Evolutionary conservation across 805 yeast genomes (phyloP).

Genomic region (Wickerhamiella siamensis): DNA sequence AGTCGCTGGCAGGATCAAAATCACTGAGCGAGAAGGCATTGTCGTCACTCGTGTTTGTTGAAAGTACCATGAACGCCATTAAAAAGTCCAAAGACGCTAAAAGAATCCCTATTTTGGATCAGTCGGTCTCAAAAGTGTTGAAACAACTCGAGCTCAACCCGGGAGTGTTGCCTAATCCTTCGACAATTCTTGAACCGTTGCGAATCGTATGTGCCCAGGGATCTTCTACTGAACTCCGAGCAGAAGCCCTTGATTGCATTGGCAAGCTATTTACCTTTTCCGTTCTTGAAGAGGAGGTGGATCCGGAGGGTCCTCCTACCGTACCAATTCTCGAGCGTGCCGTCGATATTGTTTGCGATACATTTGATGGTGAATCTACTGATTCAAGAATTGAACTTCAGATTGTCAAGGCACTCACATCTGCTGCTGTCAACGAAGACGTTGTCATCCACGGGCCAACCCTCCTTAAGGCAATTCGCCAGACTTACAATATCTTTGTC

Average conservation of each 20-base stretch:
- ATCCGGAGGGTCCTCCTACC: conserved; percentile 36
- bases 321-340: conserved; percentile 58
- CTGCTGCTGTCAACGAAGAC: conserved; percentile 67
- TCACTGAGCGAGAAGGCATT: not conserved
- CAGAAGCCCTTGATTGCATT: conserved; percentile 67
- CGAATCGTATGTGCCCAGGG: conserved; percentile 56
- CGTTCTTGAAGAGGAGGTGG: conserved; percentile 34
- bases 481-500: conserved; percentile 82
- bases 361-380: conserved; percentile 86
- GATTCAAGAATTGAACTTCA: conserved; percentile 83
- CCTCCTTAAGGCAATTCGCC: conserved; percentile 78
- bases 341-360: conserved; percentile 66
- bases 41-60: conserved; percentile 33
- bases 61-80: conserved; percentile 44
- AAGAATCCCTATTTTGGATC: conserved; percentile 29
- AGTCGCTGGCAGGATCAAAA: not conserved
- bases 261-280: conserved; percentile 83
- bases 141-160: conserved; percentile 19
- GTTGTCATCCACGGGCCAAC: conserved; percentile 84
- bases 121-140: conserved; percentile 25
- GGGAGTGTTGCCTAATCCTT: conserved; percentile 30
- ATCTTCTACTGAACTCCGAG: conserved; percentile 46
- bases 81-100: conserved; percentile 46
- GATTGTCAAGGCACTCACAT: conserved; percentile 79
- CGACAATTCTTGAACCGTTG: conserved; percentile 62